Base-by-base conservation (phyloP, 2,329 filamentous ascomycete genomes). In the Cladorrhinum sp. region DNA sequence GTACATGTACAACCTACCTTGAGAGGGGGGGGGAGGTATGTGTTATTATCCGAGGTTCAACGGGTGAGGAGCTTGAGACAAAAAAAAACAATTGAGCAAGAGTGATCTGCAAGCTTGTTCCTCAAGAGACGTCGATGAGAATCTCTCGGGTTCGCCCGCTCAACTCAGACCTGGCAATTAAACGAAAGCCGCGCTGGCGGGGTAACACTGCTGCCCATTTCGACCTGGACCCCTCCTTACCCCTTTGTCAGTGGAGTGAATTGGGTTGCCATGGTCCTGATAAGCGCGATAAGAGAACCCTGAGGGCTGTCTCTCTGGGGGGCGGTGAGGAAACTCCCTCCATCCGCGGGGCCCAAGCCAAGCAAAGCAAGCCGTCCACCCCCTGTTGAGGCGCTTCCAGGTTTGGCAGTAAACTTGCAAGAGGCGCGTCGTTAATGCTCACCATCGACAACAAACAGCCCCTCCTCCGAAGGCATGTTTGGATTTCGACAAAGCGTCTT, bases 151-250 rank as follows among this genome's bases (percentile, higher is more conserved):
- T 58, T 58, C 57, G 33, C 16, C 42, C 6, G 18, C 16, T 46
- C 18, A 46, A 42, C 36, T 42, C 16, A 48, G 39, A n/a, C 16
- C 36, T 42, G 36, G 36, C 36, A 42, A 46, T 21, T 20, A 46
- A 46, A 46, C 42, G n/a, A 46, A 46, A 12, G n/a, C 42, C n/a
- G n/a, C 42, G 42, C 42, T 46, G 42, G 42, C 42, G 42, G 42
- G 42, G 42, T 46, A 46, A 21, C 42, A 46, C 42, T 46, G 18
- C 42, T 46, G 42, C 42, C n/a, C 42, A 46, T n/a, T 30, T 36
- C 14, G 10, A 46, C 42, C 54, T 57, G 56, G 58, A 60, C 61
- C 61, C 61, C 58, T 60, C 58, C 51, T 62, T 60, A 36, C 49
- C 33, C 48, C 12, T 24, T 14, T 14, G 16, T 42, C 53, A 39